These are phyloP conservation scores for Plenodomus biglobosus DNA, from an alignment of 2,329 filamentous ascomycete species.

Conservation along the genomic window DNA sequence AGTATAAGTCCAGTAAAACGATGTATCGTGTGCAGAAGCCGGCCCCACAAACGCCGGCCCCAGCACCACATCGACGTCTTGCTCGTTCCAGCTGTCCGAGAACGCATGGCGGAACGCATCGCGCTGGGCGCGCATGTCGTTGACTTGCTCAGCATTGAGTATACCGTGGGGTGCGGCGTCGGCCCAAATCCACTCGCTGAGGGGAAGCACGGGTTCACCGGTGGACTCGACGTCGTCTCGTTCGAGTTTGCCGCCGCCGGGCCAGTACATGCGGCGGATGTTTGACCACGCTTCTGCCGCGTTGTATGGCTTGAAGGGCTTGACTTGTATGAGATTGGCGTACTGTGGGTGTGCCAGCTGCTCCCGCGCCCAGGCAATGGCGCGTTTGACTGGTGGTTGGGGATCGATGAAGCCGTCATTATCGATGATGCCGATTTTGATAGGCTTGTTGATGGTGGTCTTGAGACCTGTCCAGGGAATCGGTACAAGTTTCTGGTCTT, in stretches of 20 bases:
- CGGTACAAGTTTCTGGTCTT: conserved; percentile 19
- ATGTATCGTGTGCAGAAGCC: conserved; percentile 21
- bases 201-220: conserved; percentile 50
- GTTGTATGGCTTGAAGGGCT: conserved; percentile 40
- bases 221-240: conserved; percentile 39
- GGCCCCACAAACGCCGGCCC: conserved; percentile 24
- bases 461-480: conserved; percentile 22
- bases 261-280: conserved; percentile 51
- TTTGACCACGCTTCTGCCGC: conserved; percentile 31
- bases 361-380: conserved; percentile 41
- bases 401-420: conserved; percentile 44
- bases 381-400: conserved; percentile 44
- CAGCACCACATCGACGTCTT: conserved; percentile 25
- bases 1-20: conserved; percentile 29
- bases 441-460: conserved; percentile 12
- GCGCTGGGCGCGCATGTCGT: conserved; percentile 9
- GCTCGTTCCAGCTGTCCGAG: conserved; percentile 18
- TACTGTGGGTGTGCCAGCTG: conserved; percentile 10
- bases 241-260: conserved; percentile 45
- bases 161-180: conserved; percentile 10
- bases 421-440: conserved; percentile 51
- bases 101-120: conserved; percentile 18
- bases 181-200: conserved; percentile 41
- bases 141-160: conserved; percentile 13
- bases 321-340: conserved; percentile 32